Base-by-base conservation (phyloP, 2,329 filamentous ascomycete genomes). In the Escovopsis sp. region DNA sequence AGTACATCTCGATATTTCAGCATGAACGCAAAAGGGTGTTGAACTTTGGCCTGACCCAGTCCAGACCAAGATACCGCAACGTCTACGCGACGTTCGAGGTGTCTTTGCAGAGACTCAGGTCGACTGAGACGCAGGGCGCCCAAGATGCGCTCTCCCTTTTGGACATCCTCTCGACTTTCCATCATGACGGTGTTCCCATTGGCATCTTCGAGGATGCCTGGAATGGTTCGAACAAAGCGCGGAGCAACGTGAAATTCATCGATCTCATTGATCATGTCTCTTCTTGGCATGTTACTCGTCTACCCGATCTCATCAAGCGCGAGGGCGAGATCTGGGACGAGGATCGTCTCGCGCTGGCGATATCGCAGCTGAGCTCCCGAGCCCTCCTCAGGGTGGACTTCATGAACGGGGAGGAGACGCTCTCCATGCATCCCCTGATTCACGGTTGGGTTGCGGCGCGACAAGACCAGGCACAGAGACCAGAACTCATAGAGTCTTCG, bases 51-150 rank as follows among this genome's bases (percentile, higher is more conserved):
- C 42, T 34, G 31, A 35, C 37, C 13, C 42, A 43, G 29, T 39
- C 15, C 10, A 14, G 14, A 16, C 33, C 42, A 11, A 36, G 42
- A 33, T 43, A 43, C 29, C 37, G 38, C 37, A 43, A 40, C 14
- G 42, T 43, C n/a, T 43, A 35, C 20, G 33, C 42, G 10, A 40
- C 42, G 4, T 43, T 43, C 12, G 42, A 43, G 16, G 37, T 40
- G 8, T 40, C 42, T 13, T 33, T 8, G 2, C 37, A 40, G 14
- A 33, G 16, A 8, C 34, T 43, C 15, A 14, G 37, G n/a, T 43
- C 38, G 14, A 36, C 33, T 4, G 9, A 37, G 4, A 40, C 15
- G 2, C 14, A 40, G 31, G 10, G n/a, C 27, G 42, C 38, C 5
- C 42, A 16, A 30, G 38, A 43, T 20, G 38, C 42, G 12, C 8